Percentiles rank a stretch among this genome's conserved stretches.
Conservation (phyloP, 2,329 filamentous ascomycete genomes). For the Mycosphaerella sp. region DNA sequence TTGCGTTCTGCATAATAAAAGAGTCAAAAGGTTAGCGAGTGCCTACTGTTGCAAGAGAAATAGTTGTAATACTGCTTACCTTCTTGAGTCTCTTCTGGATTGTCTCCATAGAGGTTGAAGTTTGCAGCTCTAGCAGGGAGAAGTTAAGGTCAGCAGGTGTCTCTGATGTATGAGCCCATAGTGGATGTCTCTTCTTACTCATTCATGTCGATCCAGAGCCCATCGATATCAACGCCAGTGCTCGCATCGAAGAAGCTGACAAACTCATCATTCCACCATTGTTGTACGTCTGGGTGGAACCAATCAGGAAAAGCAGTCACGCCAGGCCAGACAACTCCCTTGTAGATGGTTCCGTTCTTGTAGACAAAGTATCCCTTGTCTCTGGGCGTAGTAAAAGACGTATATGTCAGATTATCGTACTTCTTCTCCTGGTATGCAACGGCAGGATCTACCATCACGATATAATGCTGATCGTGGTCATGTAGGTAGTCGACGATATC, state of each 20-base stretch:
- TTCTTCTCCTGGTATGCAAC: constrained; percentile 38
- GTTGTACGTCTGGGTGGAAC: constrained; percentile 59
- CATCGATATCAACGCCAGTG: constrained; percentile 67
- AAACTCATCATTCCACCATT: constrained; percentile 66
- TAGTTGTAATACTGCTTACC: neutral
- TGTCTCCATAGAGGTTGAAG: constrained; percentile 34
- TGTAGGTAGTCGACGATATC: constrained; percentile 56
- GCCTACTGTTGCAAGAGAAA: neutral
- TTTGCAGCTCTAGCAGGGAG: constrained; percentile 36
- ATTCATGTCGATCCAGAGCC: constrained; percentile 63
- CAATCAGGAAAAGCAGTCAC: constrained; percentile 52
- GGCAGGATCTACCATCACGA: constrained; percentile 69
- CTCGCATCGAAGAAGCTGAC: constrained; percentile 56
- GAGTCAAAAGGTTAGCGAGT: neutral
- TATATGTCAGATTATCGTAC: constrained; percentile 33
- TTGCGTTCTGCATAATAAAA: constrained; percentile 30
- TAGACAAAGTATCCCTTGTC: constrained; percentile 51
- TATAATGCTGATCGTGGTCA: constrained; percentile 31
- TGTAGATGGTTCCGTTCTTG: constrained; percentile 47
- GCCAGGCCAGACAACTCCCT: constrained; percentile 74
- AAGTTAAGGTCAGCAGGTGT: too few relatives aligned
- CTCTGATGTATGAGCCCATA: too few relatives aligned
- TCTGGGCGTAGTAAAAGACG: constrained; percentile 55
- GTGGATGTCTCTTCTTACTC: constrained; percentile 35
- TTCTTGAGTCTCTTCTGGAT: constrained; percentile 35